Base-by-base conservation (phyloP, 495 filamentous ascomycete species). In the Aspergillus funiculosus region DNA sequence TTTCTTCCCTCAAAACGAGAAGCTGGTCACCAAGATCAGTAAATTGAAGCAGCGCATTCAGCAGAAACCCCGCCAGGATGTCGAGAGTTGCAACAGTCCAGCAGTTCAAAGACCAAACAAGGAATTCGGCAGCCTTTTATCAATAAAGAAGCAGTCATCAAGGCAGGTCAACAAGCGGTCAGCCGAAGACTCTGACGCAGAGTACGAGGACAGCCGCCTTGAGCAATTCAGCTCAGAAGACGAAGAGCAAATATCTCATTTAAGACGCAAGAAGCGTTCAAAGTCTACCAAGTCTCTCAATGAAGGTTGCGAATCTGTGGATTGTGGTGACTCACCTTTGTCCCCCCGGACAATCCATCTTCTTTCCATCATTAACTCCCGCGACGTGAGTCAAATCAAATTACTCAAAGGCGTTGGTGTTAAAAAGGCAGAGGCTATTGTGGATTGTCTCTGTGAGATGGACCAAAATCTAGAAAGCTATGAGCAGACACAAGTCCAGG, bases 1-100 rank as follows among this genome's bases (percentile, higher is more conserved):
- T 0, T 89, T 80, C 60, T 98, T 98, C 56, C 92, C 90, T 0
- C 79, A 82, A 2, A 92, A 96, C 57, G 71, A 79, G 34, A 96
- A 92, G 60, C 74, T 98, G 10, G 63, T 75, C 15, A 63, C 66
- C 31, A 96, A 92, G 71, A 95, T 98, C 51, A 68, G 79, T 17
- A 74, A 66, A 42, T 55, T 96, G 41, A 74, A 80, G 52, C 72
- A 79, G 6, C 81, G 79, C 28, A 62, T 88, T 1, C 73, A 72
- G 20, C 63, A 49, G 18, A 60, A 62, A 25, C 34, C 59, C 7
- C 46, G 30, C 28, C 36, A 38, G 14, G 28, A 46, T 4, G 8
- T 42, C 19, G 50, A 56, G 11, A 49, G 52, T 8, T 51, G 56
- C 3, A 37, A 38, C 39, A 53, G 26, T 15, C 34, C 55, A 24